These are phyloP conservation scores for Exophiala sideris DNA, from an alignment of 2,329 filamentous ascomycete species.

Conservation along the genomic window DNA sequence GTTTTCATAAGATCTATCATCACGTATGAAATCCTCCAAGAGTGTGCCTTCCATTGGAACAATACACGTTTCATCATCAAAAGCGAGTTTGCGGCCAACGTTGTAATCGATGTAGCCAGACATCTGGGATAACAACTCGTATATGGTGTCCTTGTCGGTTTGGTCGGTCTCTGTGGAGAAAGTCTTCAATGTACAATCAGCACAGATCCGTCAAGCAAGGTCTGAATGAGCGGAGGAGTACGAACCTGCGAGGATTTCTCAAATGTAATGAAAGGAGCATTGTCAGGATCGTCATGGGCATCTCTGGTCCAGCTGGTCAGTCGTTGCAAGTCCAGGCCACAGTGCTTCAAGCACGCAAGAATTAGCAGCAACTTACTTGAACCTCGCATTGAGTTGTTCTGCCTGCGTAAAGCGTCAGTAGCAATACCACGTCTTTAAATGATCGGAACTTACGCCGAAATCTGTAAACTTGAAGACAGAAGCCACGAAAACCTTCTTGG, in stretches of 20 bases:
- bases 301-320: conserved; percentile 7
- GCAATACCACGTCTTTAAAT: neutral
- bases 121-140: conserved; percentile 14
- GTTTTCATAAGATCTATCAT: conserved; percentile 5
- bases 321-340: neutral
- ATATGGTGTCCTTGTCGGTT: conserved; percentile 11
- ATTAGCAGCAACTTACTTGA: conserved; percentile 11
- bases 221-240: neutral
- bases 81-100: conserved; percentile 3
- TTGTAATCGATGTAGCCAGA: conserved; percentile 19
- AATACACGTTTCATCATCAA: conserved; percentile 19
- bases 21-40: conserved; percentile 13
- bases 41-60: conserved; percentile 15
- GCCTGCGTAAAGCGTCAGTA: conserved; percentile 12
- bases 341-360: neutral
- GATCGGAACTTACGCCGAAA: conserved; percentile 11
- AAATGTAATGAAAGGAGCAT: conserved; percentile 20
- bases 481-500: conserved; percentile 16
- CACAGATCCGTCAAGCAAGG: neutral
- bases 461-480: conserved; percentile 17
- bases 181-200: conserved; percentile 15
- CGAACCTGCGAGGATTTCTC: conserved; percentile 16
- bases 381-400: conserved; percentile 13
- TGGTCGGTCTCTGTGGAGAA: conserved; percentile 22
- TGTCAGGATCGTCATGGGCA: conserved; percentile 13